Conservation (phyloP, 2,329 filamentous ascomycete genomes). For the Cadophora luteo-olivacea region DNA sequence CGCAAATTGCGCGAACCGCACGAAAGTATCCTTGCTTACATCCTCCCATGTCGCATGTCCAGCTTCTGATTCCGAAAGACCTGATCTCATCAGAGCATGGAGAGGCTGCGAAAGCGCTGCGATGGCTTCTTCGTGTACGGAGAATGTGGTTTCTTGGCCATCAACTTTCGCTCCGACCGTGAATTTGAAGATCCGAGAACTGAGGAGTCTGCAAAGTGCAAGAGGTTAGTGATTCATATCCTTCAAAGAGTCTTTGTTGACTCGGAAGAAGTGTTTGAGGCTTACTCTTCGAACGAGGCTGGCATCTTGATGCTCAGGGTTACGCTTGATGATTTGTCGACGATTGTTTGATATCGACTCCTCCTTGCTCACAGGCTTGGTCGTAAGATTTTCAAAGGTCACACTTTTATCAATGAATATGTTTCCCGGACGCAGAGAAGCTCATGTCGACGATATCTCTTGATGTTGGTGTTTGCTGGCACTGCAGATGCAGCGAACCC, state of each 20-base stretch:
- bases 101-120: slow-evolving; percentile 33
- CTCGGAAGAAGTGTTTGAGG: neutral
- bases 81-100: slow-evolving; percentile 23
- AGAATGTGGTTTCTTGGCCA: slow-evolving; percentile 27
- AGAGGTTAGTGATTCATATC: neutral
- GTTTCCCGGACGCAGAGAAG: neutral
- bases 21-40: slow-evolving; percentile 34
- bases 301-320: slow-evolving; percentile 20
- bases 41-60: slow-evolving; percentile 28
- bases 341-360: neutral
- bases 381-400: neutral
- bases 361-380: neutral
- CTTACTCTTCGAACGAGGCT: slow-evolving; percentile 31
- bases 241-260: neutral
- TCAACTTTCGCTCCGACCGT: slow-evolving; percentile 32
- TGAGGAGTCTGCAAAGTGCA: slow-evolving; percentile 28
- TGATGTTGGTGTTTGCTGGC: slow-evolving; percentile 11
- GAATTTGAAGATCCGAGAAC: slow-evolving; percentile 35
- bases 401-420: neutral
- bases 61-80: slow-evolving; percentile 17
- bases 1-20: slow-evolving; percentile 35
- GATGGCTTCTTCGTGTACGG: slow-evolving; percentile 34
- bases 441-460: neutral
- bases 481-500: slow-evolving; percentile 12
- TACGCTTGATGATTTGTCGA: neutral